Evolutionary conservation across 352 stramenopile species (phyloP).

Genomic region (Phytophthora megakarya): DNA sequence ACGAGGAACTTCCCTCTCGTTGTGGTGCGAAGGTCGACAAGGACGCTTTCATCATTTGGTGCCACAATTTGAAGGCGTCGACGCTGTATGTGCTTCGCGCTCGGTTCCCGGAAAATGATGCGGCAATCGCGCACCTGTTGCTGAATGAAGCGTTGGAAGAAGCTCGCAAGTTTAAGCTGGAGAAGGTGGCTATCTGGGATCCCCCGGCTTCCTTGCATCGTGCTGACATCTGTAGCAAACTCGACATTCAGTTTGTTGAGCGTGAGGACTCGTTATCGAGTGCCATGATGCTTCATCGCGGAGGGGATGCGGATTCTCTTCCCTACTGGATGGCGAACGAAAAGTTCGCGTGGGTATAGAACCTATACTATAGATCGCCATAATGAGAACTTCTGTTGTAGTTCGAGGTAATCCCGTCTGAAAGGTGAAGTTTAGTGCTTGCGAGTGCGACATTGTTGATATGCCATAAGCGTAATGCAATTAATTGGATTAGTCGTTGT

Average conservation of each 20-base stretch:
- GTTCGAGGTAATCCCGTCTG: background rate
- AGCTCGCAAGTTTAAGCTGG: conserved; percentile 47
- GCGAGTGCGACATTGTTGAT: too few relatives aligned
- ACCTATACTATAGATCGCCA: too few relatives aligned
- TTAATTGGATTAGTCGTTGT: too few relatives aligned
- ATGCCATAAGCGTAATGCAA: too few relatives aligned
- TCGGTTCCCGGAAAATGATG: conserved; percentile 37
- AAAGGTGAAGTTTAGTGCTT: too few relatives aligned
- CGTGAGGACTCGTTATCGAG: conserved; percentile 67
- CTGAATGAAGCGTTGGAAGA: conserved; percentile 43
- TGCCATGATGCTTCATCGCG: conserved; percentile 48
- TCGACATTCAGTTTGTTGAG: conserved; percentile 43
- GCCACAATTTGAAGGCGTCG: conserved; percentile 64
- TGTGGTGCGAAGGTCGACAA: conserved; percentile 45
- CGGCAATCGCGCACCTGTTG: conserved; percentile 26
- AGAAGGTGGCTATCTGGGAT: conserved; percentile 54
- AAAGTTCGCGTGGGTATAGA: conserved; percentile 57
- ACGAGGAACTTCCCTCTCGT: conserved; percentile 39
- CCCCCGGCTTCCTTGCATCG: conserved; percentile 32
- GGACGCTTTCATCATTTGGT: conserved; percentile 67
- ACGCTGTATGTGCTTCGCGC: conserved; percentile 59
- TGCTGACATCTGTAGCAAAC: conserved; percentile 16
- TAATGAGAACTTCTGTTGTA: background rate
- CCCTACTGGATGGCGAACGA: conserved; percentile 49
- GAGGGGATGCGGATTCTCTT: background rate